Evolutionary conservation across 495 filamentous ascomycete genomes (phyloP), one percentile per base, ranked within the genome.

Genomic region (Amorphotheca resinae): DNA sequence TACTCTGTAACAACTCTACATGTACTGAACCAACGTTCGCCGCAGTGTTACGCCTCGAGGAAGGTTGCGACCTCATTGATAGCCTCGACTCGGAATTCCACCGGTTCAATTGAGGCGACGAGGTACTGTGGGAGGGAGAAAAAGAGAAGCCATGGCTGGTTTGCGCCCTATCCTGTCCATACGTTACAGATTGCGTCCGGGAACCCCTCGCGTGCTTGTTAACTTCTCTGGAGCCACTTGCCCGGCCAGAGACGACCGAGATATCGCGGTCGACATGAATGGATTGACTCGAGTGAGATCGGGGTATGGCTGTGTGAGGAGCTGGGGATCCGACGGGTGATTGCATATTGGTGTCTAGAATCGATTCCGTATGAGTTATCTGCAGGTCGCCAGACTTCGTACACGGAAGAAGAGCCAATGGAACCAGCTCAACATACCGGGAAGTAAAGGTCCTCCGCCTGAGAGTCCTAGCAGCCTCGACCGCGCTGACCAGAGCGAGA

Each of bases 331-430:
- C 30, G 32, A 49, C 17, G 50, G 50, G 45, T 15, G 50, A 41
- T 22, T 34, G 50, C 50, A 52, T 52, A 9, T 22, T 26, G 11
- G n/a, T n/a, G 28, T 40, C 49, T 52, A 18, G 3, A 36, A 20
- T 7, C 30, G 17, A 18, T 9, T 9, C 7, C 6, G 14, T 22
- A 22, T 50, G 16, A 50, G 47, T 31, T 17, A 41, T 41, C 20
- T 45, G 47, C 36, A 36, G 42, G 17, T 50, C 15, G 47, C 36
- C 42, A 31, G 28, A 25, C 33, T 20, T 18, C 12, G 20, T 15
- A 28, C 42, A n/a, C n/a, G n/a, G n/a, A n/a, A 18, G 8, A 31
- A 33, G n/a, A 14, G 0, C 16, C 33, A 46, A 34, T 25, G 22
- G 20, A 18, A n/a, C 34, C 23, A 20, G 26, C n/a, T 36, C 17